phyloP scores from a whole-genome alignment of 2,329 filamentous ascomycete genomes.

The Alternaria sp. region DNA sequence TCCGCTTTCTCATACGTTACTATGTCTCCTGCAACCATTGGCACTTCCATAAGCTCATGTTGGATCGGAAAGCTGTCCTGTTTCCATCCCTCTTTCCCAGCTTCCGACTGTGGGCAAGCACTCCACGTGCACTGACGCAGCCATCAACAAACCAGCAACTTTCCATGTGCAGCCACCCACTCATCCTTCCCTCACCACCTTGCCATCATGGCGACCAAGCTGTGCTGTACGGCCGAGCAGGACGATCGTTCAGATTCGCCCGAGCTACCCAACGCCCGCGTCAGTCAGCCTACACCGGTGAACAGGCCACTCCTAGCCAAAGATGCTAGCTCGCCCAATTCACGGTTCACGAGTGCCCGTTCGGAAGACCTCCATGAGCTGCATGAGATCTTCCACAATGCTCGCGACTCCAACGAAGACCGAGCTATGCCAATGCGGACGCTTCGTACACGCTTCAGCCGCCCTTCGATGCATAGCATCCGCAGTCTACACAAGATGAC shows the following conservation, averaged over 20 bases:
- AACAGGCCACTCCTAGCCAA: constrained; percentile 34
- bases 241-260: constrained; percentile 35
- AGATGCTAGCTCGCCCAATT: constrained; percentile 23
- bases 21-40: not conserved
- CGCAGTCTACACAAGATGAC: constrained; percentile 45
- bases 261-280: constrained; percentile 42
- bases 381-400: constrained; percentile 43
- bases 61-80: not conserved
- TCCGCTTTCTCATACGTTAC: not conserved
- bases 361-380: constrained; percentile 44
- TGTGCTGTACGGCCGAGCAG: constrained; percentile 44
- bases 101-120: not conserved
- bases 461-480: constrained; percentile 39
- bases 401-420: constrained; percentile 17
- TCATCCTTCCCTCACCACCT: not conserved
- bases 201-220: constrained; percentile 36
- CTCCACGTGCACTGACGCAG: constrained; percentile 2
- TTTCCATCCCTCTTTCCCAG: not conserved
- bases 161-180: not conserved
- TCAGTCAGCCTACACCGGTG: constrained; percentile 34
- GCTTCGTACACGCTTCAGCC: constrained; percentile 28
- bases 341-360: constrained; percentile 38
- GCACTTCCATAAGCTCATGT: not conserved
- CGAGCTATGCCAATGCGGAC: constrained; percentile 19
- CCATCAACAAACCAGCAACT: constrained; percentile 5